Evolutionary conservation across 2,329 filamentous ascomycete genomes (phyloP).

Genomic region (Aplosporella prunicola): DNA sequence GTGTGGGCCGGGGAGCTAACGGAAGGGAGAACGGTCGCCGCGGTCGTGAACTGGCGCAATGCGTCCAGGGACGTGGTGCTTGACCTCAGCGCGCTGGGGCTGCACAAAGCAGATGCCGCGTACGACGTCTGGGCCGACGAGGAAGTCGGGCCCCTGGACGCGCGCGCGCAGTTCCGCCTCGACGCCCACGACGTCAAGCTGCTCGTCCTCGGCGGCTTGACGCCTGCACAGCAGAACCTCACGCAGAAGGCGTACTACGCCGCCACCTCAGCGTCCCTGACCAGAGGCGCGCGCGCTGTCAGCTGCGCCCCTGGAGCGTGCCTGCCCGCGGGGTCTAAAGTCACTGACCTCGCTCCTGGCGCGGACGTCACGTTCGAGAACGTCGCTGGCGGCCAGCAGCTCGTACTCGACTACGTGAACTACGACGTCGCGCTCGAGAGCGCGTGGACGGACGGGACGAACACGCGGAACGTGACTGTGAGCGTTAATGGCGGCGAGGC

Average conservation of each 20-base stretch:
- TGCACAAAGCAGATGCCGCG: neutral
- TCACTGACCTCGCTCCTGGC: slow-evolving; percentile 21
- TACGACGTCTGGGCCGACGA: slow-evolving; percentile 14
- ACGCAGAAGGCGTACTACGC: slow-evolving; percentile 21
- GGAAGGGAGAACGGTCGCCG: slow-evolving; percentile 25
- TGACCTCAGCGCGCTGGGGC: slow-evolving; percentile 21
- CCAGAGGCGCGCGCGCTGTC: slow-evolving; percentile 20
- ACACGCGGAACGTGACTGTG: slow-evolving; percentile 29
- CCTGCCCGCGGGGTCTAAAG: slow-evolving; percentile 25
- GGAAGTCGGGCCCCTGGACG: neutral
- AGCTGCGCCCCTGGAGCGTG: slow-evolving; percentile 20
- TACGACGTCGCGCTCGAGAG: slow-evolving; percentile 31
- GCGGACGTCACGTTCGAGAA: slow-evolving; percentile 21
- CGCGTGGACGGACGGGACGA: slow-evolving; percentile 23
- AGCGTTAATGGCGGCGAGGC: slow-evolving; percentile 28
- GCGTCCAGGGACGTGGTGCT: slow-evolving; percentile 21
- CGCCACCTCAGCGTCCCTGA: slow-evolving; percentile 22
- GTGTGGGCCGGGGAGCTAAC: slow-evolving; percentile 30
- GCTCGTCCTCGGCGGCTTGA: slow-evolving; percentile 28
- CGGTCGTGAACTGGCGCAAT: slow-evolving; percentile 31
- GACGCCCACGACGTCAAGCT: slow-evolving; percentile 22
- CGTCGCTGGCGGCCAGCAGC: slow-evolving; percentile 20
- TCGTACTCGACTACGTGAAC: slow-evolving; percentile 33
- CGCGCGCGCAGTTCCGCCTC: slow-evolving; percentile 13
- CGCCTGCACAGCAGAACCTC: slow-evolving; percentile 10